A percentile compares a stretch with the other conserved stretches of the same genome.
phyloP scores from a whole-genome alignment of 495 filamentous ascomycete genomes.

The Aspergillus coremiiformis region DNA sequence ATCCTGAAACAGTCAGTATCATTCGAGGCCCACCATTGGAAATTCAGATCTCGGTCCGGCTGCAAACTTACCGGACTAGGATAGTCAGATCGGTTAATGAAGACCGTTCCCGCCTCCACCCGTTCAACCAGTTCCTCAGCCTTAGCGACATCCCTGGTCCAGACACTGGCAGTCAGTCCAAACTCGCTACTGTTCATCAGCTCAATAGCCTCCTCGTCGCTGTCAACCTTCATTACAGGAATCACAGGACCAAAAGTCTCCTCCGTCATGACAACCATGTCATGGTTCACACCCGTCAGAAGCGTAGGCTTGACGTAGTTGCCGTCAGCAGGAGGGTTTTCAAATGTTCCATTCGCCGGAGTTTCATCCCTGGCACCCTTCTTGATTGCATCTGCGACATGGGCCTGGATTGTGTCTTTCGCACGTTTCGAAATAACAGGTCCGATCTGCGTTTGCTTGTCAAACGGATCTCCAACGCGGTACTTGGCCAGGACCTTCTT shows the following conservation, averaged over 20 bases:
- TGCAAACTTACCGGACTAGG: constrained; percentile 69
- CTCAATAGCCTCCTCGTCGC: constrained; percentile 68
- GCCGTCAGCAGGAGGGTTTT: constrained; percentile 56
- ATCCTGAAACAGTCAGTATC: constrained; percentile 50
- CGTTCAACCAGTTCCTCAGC: constrained; percentile 67
- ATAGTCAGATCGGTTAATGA: constrained; percentile 87
- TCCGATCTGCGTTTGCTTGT: constrained; percentile 69
- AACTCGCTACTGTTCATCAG: constrained; percentile 91
- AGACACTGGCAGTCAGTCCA: constrained; percentile 86
- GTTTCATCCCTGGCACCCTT: constrained; percentile 79
- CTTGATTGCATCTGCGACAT: constrained; percentile 71
- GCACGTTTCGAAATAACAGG: constrained; percentile 77
- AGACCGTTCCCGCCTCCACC: constrained; percentile 91
- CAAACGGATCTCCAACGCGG: constrained; percentile 74
- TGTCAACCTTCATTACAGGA: constrained; percentile 76
- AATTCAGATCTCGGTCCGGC: background rate
- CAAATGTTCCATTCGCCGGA: constrained; percentile 68
- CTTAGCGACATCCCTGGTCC: constrained; percentile 76
- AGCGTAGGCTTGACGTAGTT: constrained; percentile 84
- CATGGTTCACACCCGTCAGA: constrained; percentile 66
- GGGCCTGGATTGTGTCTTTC: constrained; percentile 59
- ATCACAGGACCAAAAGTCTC: constrained; percentile 94
- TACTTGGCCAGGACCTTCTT: constrained; percentile 80
- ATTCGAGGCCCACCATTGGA: background rate
- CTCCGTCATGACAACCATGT: constrained; percentile 80